phyloP scores from a whole-genome alignment of 2,329 filamentous ascomycete genomes.

The Geosmithia flava region DNA sequence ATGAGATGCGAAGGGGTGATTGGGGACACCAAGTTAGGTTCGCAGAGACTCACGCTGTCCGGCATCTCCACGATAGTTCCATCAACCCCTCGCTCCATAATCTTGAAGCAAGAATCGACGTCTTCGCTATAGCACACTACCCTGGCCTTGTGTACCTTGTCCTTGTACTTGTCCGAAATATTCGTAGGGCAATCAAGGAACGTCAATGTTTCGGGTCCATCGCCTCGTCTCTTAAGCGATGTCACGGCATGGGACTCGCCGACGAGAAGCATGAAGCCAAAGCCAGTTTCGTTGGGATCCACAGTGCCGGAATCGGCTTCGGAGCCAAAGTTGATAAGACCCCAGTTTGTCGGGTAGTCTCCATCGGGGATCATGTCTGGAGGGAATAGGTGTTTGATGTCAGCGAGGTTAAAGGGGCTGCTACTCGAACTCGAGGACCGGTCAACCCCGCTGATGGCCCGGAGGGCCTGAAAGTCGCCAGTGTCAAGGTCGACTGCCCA shows the following conservation, averaged over 20 bases:
- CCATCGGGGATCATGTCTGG: background rate
- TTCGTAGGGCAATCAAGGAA: background rate
- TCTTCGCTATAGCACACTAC: background rate
- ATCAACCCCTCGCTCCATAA: background rate
- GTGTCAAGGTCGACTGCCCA: constrained; percentile 17
- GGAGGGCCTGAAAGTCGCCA: background rate
- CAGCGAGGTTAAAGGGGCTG: background rate
- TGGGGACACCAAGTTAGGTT: background rate
- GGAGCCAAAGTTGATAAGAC: background rate
- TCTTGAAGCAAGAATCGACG: background rate
- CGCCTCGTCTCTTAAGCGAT: background rate
- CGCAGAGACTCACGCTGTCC: background rate
- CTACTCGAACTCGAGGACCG: no score
- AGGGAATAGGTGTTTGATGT: background rate
- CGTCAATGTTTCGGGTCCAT: background rate
- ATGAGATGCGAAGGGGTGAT: no score
- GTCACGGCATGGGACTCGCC: background rate
- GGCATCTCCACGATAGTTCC: background rate
- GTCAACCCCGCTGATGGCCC: background rate
- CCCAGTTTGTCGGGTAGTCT: background rate
- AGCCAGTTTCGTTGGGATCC: background rate
- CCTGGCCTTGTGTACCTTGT: background rate
- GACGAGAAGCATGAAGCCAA: no score
- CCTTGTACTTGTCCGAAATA: background rate
- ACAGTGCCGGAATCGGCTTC: background rate